These are phyloP conservation scores for Fonsecaea monophora DNA, from an alignment of 2,329 filamentous ascomycete species.

Conservation along the genomic window DNA sequence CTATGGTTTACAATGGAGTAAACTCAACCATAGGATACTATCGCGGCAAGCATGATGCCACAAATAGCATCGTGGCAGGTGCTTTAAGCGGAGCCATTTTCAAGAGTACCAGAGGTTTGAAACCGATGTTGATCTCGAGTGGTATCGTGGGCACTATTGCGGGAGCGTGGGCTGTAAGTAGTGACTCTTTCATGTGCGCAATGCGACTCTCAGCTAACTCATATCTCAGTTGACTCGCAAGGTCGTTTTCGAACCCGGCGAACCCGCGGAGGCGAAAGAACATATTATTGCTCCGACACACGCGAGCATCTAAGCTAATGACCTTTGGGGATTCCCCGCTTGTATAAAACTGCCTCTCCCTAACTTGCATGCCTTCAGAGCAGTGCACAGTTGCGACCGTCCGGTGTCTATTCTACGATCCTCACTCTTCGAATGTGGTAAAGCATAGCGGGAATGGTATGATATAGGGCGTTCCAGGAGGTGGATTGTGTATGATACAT, in stretches of 20 bases:
- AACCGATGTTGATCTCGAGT: constrained; percentile 93
- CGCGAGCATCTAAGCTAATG: constrained; percentile 17
- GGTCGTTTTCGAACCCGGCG: constrained; percentile 53
- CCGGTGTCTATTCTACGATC: constrained; percentile 29
- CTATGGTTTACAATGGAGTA: constrained; percentile 93
- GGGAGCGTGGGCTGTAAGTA: constrained; percentile 86
- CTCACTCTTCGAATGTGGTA: constrained; percentile 34
- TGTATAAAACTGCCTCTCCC: constrained; percentile 32
- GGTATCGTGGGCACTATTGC: constrained; percentile 86
- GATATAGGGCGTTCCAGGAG: constrained; percentile 27
- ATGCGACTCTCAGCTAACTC: constrained; percentile 33
- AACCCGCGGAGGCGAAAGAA: constrained; percentile 34
- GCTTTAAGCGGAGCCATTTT: constrained; percentile 90
- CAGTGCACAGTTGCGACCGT: constrained; percentile 20
- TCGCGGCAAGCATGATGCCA: constrained; percentile 84
- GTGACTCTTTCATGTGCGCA: constrained; percentile 17
- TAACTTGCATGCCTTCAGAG: constrained; percentile 8
- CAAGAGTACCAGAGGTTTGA: constrained; percentile 89
- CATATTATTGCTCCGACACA: constrained; percentile 16
- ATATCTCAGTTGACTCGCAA: constrained; percentile 57
- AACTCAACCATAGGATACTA: constrained; percentile 82
- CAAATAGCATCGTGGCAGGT: constrained; percentile 86
- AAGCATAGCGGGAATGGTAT: constrained; percentile 35
- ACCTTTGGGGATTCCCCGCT: constrained; percentile 3
- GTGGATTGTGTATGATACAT: constrained; percentile 30